These are phyloP conservation scores for Trichoderma erinaceum DNA, from an alignment of 495 filamentous ascomycete genomes.

Conservation along the genomic window DNA sequence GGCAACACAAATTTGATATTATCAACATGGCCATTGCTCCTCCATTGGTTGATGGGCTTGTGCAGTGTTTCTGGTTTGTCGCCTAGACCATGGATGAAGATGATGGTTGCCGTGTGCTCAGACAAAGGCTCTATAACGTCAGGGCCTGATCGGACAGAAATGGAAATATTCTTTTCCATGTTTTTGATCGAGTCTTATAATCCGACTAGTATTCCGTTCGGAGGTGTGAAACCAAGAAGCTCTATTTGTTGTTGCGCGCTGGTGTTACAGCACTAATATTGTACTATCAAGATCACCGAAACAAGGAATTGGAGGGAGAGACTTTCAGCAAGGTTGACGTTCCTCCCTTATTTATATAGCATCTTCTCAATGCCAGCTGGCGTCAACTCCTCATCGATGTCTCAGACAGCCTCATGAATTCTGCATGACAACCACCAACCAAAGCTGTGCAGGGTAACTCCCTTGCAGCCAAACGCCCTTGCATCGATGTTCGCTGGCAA, in stretches of 20 bases:
- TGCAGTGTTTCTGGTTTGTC: constrained; percentile 57
- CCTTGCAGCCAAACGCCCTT: not conserved
- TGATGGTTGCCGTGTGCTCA: constrained; percentile 76
- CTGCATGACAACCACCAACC: not conserved
- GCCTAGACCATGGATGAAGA: constrained; percentile 80
- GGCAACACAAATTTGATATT: constrained; percentile 84
- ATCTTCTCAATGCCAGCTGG: not conserved
- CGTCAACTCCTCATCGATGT: not conserved
- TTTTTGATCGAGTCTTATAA: too few relatives aligned
- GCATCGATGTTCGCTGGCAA: not conserved
- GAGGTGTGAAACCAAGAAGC: too few relatives aligned
- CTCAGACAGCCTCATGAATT: not conserved
- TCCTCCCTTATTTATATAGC: not conserved
- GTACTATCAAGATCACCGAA: too few relatives aligned
- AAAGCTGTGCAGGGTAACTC: not conserved
- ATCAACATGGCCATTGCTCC: constrained; percentile 68
- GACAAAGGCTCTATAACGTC: not conserved
- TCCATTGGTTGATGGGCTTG: constrained; percentile 88
- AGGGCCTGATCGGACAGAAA: not conserved
- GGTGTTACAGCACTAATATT: not conserved
- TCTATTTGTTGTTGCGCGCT: not conserved
- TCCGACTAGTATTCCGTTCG: too few relatives aligned
- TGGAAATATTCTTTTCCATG: not conserved
- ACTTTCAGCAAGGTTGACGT: not conserved
- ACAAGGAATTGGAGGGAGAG: not conserved